Conservation (phyloP, 129 eudicot species). For the Centaurea solstitialis region DNA sequence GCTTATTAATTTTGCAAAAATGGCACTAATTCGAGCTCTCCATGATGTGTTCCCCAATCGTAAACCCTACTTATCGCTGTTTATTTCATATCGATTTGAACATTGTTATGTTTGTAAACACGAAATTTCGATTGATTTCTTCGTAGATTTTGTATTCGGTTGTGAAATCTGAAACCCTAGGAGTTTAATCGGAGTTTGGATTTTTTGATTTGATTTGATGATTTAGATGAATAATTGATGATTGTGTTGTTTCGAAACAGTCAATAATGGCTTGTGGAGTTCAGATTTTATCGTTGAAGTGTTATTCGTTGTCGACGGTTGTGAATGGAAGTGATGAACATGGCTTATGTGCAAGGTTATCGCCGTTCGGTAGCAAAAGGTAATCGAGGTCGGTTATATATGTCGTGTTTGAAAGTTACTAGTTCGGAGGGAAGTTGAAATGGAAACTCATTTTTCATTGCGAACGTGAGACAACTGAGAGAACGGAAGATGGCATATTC, state of each 20-base stretch:
- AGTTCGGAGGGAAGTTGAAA: no score
- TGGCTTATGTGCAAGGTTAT: background rate
- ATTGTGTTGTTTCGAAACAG: background rate
- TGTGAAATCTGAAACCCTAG: background rate
- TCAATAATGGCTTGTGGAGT: constrained; percentile 42
- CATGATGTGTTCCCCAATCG: background rate
- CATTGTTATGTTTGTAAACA: background rate
- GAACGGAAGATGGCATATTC: no score
- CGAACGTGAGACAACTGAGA: no score
- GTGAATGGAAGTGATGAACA: constrained; percentile 19
- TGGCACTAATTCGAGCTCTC: background rate
- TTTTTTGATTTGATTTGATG: background rate
- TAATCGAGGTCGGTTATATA: background rate
- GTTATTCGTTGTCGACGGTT: constrained; percentile 11
- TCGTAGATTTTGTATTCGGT: background rate
- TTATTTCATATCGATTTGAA: background rate
- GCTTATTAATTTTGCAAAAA: background rate
- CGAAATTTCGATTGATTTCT: background rate
- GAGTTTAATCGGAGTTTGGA: background rate
- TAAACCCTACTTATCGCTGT: background rate
- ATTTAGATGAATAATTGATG: background rate
- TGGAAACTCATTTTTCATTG: no score
- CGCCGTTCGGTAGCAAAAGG: constrained; percentile 13
- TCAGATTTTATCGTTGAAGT: constrained; percentile 26
- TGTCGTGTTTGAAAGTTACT: background rate